Percentiles rank a stretch among this genome's conserved stretches.
These are phyloP conservation scores for Fagopyrum tataricum DNA, from an alignment of 148 eudicot species.

Conservation along the genomic window DNA sequence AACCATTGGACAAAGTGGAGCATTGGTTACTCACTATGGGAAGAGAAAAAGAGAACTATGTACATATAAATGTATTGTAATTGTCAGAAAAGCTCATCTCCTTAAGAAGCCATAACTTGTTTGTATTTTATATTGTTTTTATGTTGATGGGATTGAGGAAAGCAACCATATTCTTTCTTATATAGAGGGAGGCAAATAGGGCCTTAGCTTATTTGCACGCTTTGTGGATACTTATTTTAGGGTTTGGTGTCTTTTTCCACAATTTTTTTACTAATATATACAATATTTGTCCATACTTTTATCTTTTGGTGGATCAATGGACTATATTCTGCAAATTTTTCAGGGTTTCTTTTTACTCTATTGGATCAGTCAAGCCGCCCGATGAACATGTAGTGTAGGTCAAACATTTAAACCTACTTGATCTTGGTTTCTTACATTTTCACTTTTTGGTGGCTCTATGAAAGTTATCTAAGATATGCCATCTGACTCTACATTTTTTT, in stretches of 20 bases:
- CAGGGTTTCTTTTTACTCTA: neutral
- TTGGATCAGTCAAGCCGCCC: neutral
- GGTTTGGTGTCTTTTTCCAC: neutral
- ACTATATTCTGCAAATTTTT: neutral
- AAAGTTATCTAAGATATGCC: neutral
- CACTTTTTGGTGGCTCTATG: constrained; percentile 13
- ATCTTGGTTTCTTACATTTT: constrained; percentile 1
- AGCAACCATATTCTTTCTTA: constrained; percentile 1
- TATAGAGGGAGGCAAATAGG: neutral
- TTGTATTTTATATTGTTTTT: constrained; percentile 6
- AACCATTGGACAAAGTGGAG: neutral
- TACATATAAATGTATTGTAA: neutral
- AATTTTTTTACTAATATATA: neutral
- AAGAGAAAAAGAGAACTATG: neutral
- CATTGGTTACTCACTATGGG: neutral
- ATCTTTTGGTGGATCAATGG: neutral
- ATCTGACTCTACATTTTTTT: too few relatives aligned
- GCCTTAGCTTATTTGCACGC: neutral
- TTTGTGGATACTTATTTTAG: neutral
- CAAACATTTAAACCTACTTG: neutral
- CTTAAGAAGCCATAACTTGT: neutral
- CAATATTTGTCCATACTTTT: neutral
- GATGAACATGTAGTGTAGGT: neutral
- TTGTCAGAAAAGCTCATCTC: neutral
- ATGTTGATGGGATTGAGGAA: constrained; percentile 7